Base-by-base conservation (phyloP, 106 monocot genomes). In the Phalaenopsis aphrodite region DNA sequence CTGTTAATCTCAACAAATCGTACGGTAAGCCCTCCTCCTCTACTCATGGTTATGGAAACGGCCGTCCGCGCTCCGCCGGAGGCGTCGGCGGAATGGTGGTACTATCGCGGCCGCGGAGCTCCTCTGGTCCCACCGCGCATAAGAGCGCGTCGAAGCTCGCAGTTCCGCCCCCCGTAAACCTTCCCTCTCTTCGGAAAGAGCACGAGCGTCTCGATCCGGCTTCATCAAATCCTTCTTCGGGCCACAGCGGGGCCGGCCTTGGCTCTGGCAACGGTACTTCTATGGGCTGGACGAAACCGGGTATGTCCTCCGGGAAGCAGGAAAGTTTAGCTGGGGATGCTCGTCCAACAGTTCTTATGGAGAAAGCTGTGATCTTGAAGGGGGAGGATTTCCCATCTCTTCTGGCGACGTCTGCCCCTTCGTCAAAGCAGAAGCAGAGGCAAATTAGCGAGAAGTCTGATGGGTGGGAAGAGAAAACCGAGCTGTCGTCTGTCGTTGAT, bases 1-100 rank as follows among this genome's bases (percentile, higher is more conserved):
- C 97, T 46, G 92, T 97, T 71, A 97, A 97, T 67, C 86, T 90
- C 46, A 97, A 94, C 86, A 92, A 89, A 78, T 97, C 94, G 56
- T 94, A 94, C 82, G 97, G 90, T 24, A 84, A 78, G 6, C 74
- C 79, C 15, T 67, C 87, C 47, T 68, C 68, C 36, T 37, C 36
- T 2, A 68, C 5, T 37, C 10, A 30, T 0, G 37, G 68, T 68
- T 68, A 68, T 81, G 41, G 61, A 48, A 58, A 24, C 75, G 52
- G 39, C 74, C 61, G 52, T 72, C 72, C 78, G 81, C 23, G 73
- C 43, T 56, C 78, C 46, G 43, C 78, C 14, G 86, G 82, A 4
- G 87, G 89, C 19, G 89, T 78, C 0, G 90, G 92, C 16, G 95
- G 96, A 57, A 92, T 93, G 93, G 91, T 93, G 55, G 90, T 96